Conservation (phyloP, 345 rosid species). For the Acer saccharum region DNA sequence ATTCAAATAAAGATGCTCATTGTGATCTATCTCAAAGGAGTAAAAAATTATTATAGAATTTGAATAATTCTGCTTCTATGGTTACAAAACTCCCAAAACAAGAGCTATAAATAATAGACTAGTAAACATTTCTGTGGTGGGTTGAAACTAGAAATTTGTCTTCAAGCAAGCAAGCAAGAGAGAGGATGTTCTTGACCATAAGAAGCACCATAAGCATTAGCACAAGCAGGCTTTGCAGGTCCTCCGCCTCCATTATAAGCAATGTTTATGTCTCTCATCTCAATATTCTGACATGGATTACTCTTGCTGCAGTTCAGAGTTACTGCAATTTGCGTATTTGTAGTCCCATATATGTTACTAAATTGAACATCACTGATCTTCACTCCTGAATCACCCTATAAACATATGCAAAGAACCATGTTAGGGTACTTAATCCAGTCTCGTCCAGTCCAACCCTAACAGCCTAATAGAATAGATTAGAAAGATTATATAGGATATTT, state of each 20-base stretch:
- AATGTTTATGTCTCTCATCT: slow-evolving; percentile 24
- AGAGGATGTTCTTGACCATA: slow-evolving; percentile 27
- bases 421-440: too few relatives aligned
- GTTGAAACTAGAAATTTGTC: too few relatives aligned
- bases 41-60: too few relatives aligned
- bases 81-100: too few relatives aligned
- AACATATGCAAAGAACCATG: not conserved
- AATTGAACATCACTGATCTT: slow-evolving; percentile 19
- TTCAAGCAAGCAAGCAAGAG: slow-evolving; percentile 6
- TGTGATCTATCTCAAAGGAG: too few relatives aligned
- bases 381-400: slow-evolving; percentile 15
- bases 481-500: too few relatives aligned
- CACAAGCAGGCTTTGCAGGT: slow-evolving; percentile 14
- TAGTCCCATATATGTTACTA: slow-evolving; percentile 23
- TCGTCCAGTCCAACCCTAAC: too few relatives aligned
- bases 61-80: too few relatives aligned
- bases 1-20: too few relatives aligned
- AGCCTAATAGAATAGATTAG: too few relatives aligned
- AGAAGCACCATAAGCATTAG: slow-evolving; percentile 21
- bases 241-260: not conserved
- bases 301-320: slow-evolving; percentile 23
- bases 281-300: slow-evolving; percentile 23
- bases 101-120: too few relatives aligned
- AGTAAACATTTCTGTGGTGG: too few relatives aligned
- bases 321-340: slow-evolving; percentile 20